Evolutionary conservation across 2,329 filamentous ascomycete genomes (phyloP).

Genomic region (Hypoxylon sp.): DNA sequence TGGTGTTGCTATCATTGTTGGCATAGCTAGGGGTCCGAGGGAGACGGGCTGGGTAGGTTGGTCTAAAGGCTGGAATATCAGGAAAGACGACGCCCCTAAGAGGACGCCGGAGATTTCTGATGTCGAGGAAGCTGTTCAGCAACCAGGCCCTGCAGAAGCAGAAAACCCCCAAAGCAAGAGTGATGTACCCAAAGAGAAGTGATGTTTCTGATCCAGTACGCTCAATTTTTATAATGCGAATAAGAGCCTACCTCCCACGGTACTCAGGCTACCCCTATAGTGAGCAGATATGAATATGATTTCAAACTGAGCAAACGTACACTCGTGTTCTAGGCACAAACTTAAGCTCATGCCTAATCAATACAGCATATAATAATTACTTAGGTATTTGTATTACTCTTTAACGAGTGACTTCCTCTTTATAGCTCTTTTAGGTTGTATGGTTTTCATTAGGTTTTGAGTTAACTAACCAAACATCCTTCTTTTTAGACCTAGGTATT

Average conservation of each 20-base stretch:
- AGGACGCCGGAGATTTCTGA: constrained; percentile 5
- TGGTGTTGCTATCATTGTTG: constrained; percentile 48
- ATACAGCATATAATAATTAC: too few relatives aligned
- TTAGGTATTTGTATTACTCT: too few relatives aligned
- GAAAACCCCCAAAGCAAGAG: neutral
- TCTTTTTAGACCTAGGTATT: too few relatives aligned
- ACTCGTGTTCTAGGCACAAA: too few relatives aligned
- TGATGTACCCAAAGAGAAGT: neutral
- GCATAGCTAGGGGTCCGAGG: constrained; percentile 49
- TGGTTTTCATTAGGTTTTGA: neutral
- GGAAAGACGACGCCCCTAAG: constrained; percentile 28
- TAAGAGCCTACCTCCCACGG: too few relatives aligned
- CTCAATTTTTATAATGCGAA: too few relatives aligned
- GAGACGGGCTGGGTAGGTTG: constrained; percentile 54
- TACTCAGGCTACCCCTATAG: too few relatives aligned
- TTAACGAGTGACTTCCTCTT: too few relatives aligned
- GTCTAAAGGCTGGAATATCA: constrained; percentile 52
- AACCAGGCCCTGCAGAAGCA: neutral
- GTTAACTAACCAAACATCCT: neutral
- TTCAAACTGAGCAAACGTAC: too few relatives aligned
- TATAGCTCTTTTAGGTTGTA: too few relatives aligned
- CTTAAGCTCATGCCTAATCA: too few relatives aligned
- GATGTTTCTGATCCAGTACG: neutral
- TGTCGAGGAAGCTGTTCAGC: constrained; percentile 12
- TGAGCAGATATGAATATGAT: too few relatives aligned